Evolutionary conservation across 2,329 filamentous ascomycete species (phyloP).

Genomic region (Xylaria sp.): DNA sequence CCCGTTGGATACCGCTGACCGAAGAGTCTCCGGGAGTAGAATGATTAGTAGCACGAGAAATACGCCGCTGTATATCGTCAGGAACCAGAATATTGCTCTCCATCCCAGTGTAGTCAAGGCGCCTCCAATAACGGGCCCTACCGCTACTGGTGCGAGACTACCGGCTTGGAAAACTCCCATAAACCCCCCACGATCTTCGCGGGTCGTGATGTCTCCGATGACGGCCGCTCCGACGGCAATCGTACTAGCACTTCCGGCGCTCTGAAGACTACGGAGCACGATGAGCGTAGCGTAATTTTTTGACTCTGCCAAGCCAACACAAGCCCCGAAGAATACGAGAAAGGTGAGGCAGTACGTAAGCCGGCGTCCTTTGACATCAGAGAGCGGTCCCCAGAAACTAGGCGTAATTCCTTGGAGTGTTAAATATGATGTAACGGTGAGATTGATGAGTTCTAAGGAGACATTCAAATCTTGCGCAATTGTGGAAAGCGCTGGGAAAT

Average conservation of each 20-base stretch:
- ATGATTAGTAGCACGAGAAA: conserved; percentile 49
- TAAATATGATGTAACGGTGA: conserved; percentile 54
- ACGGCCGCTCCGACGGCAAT: conserved; percentile 59
- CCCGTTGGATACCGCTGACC: conserved; percentile 53
- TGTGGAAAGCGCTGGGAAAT: conserved; percentile 54
- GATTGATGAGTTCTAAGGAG: conserved; percentile 46
- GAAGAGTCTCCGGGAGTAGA: conserved; percentile 53
- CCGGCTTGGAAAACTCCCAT: conserved; percentile 54
- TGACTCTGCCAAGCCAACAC: conserved; percentile 53
- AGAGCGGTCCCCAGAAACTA: conserved; percentile 55
- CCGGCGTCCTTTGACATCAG: conserved; percentile 53
- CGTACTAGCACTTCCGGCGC: conserved; percentile 59
- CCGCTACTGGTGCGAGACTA: conserved; percentile 44
- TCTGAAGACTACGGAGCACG: conserved; percentile 58
- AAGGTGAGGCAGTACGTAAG: conserved; percentile 56
- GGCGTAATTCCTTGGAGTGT: conserved; percentile 63
- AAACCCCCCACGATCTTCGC: conserved; percentile 60
- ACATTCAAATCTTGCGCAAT: conserved; percentile 51
- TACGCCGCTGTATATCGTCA: conserved; percentile 49
- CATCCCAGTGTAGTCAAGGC: conserved; percentile 57
- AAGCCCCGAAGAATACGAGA: conserved; percentile 52
- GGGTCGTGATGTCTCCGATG: conserved; percentile 63
- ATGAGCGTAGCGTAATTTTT: conserved; percentile 53
- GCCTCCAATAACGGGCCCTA: conserved; percentile 59
- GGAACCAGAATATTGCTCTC: conserved; percentile 61